Percentiles rank a stretch among this genome's conserved stretches.
Evolutionary conservation across 73 alveolate genomes (phyloP).

Genomic region (Uronychia binucleata): DNA sequence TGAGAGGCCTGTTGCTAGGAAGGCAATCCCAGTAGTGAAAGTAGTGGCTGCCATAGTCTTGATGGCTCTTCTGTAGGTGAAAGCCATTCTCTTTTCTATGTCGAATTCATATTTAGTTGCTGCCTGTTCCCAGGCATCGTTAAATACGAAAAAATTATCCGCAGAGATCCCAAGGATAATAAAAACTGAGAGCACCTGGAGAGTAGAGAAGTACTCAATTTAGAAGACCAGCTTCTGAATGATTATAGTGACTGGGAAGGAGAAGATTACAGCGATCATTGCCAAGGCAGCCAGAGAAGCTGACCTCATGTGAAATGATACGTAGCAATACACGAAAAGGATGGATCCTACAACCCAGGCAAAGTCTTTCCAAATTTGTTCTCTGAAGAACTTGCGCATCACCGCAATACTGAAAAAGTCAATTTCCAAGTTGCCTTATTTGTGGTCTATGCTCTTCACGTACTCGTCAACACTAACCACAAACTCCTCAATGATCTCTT

Average conservation of each 20-base stretch:
- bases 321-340: neutral
- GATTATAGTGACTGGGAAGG: slow-evolving; percentile 30
- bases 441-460: neutral
- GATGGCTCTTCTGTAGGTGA: neutral
- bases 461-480: neutral
- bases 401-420: neutral
- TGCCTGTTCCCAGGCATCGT: slow-evolving; percentile 57
- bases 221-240: slow-evolving; percentile 17
- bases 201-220: slow-evolving; percentile 27
- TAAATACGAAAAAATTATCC: slow-evolving; percentile 61
- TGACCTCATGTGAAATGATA: neutral
- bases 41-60: slow-evolving; percentile 16
- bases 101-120: neutral
- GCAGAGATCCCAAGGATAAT: slow-evolving; percentile 72
- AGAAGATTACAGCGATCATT: neutral
- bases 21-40: slow-evolving; percentile 13
- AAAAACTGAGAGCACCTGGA: slow-evolving; percentile 57
- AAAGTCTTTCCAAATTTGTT: neutral
- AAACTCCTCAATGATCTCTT: neutral
- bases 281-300: neutral
- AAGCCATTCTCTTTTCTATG: neutral
- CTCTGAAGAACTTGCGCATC: neutral
- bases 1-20: slow-evolving; percentile 27
- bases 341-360: slow-evolving; percentile 10
- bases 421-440: neutral